Evolutionary conservation across 352 stramenopile genomes (phyloP).

Genomic region (Halophytophthora polymorphica): DNA sequence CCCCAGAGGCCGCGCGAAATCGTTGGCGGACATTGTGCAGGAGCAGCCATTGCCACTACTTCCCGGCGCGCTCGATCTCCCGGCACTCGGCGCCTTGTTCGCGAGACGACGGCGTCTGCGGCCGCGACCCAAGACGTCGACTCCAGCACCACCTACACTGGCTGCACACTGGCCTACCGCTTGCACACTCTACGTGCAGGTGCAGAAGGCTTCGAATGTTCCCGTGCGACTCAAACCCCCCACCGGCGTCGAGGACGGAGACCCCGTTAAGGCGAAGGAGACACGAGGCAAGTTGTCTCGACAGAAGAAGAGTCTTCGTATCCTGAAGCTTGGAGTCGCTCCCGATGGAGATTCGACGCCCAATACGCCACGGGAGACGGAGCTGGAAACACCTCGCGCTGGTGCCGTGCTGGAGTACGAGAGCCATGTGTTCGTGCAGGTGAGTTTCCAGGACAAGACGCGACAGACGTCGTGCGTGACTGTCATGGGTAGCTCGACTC

Average conservation of each 20-base stretch:
- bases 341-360: not conserved
- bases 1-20: constrained; percentile 20
- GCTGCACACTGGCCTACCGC: constrained; percentile 49
- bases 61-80: constrained; percentile 60
- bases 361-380: constrained; percentile 9
- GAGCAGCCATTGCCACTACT: constrained; percentile 83
- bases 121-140: constrained; percentile 32
- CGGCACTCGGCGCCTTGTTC: constrained; percentile 52
- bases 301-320: constrained; percentile 20
- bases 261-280: constrained; percentile 6
- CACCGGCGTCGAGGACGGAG: constrained; percentile 11
- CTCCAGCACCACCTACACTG: constrained; percentile 1
- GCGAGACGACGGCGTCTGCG: constrained; percentile 46
- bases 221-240: constrained; percentile 45
- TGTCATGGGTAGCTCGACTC: constrained; percentile 10
- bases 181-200: constrained; percentile 80
- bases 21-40: constrained; percentile 72
- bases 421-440: constrained; percentile 75
- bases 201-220: constrained; percentile 77
- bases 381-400: constrained; percentile 9
- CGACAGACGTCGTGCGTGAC: constrained; percentile 53
- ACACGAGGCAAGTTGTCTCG: constrained; percentile 18
- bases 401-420: constrained; percentile 21
- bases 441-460: constrained; percentile 80
- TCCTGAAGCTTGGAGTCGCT: not conserved